Conservation (phyloP, 345 rosid species). For the Carallia brachiata region DNA sequence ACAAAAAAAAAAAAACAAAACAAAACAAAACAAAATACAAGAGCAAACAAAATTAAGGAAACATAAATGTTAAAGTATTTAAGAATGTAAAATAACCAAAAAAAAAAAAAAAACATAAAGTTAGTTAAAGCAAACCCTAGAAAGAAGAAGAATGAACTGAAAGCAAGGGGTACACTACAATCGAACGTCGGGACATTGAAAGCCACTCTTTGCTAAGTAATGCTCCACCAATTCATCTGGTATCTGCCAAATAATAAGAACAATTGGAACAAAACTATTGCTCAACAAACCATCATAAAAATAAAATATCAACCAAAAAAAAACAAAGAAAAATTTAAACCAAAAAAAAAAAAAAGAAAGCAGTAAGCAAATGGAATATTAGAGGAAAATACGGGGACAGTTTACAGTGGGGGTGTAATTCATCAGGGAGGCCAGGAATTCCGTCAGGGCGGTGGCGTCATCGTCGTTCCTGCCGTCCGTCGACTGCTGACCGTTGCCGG, state of each 20-base stretch:
- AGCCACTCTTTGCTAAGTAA: constrained; percentile 93
- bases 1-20: neutral
- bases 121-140: too few relatives aligned
- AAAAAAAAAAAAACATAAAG: neutral
- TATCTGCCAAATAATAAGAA: constrained; percentile 42
- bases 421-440: constrained; percentile 81
- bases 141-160: neutral
- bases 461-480: constrained; percentile 65
- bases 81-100: neutral
- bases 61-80: neutral
- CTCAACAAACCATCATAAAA: neutral
- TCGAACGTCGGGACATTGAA: constrained; percentile 94
- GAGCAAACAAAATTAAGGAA: neutral
- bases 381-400: neutral
- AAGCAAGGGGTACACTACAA: constrained; percentile 62
- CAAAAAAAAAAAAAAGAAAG: too few relatives aligned
- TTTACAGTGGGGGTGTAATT: constrained; percentile 85
- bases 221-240: constrained; percentile 97
- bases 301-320: too few relatives aligned
- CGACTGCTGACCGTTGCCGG: constrained; percentile 21
- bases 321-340: too few relatives aligned
- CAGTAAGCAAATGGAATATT: neutral
- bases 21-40: neutral
- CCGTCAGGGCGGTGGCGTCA: constrained; percentile 70
- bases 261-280: constrained; percentile 1